A percentile compares a stretch with the other conserved stretches of the same genome.
Conservation (phyloP, 2,329 filamentous ascomycete species). For the Fusarium coicis region DNA sequence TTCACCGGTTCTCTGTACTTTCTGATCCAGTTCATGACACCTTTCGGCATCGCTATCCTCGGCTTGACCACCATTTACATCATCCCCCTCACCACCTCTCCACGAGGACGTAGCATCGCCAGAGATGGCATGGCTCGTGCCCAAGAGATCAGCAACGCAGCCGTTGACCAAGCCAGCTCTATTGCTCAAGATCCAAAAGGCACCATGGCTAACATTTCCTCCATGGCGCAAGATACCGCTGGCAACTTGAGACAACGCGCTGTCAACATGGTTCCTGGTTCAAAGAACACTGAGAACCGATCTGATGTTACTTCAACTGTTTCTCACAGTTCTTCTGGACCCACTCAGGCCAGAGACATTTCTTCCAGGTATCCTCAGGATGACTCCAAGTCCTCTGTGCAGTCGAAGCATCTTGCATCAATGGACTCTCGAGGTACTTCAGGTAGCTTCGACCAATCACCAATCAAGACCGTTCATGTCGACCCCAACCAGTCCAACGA, state of each 20-base stretch:
- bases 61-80: slow-evolving; percentile 22
- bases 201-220: slow-evolving; percentile 17
- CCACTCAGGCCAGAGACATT: slow-evolving; percentile 14
- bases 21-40: slow-evolving; percentile 25
- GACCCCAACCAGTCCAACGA: not conserved
- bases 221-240: slow-evolving; percentile 25
- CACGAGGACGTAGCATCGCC: slow-evolving; percentile 14
- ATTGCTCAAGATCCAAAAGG: slow-evolving; percentile 23
- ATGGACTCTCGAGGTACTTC: not conserved
- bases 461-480: not conserved
- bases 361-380: slow-evolving; percentile 1
- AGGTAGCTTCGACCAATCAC: not conserved
- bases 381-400: not conserved
- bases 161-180: slow-evolving; percentile 20
- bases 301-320: slow-evolving; percentile 7
- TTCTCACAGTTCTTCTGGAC: not conserved
- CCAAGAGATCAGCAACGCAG: slow-evolving; percentile 15
- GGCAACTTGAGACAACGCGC: slow-evolving; percentile 9
- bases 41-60: slow-evolving; percentile 27
- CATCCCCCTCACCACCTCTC: slow-evolving; percentile 29
- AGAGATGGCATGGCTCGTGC: slow-evolving; percentile 22
- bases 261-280: slow-evolving; percentile 12
- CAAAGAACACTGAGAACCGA: not conserved
- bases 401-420: not conserved
- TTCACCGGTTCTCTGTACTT: slow-evolving; percentile 12